A percentile compares a stretch with the other conserved stretches of the same genome.
phyloP scores from a whole-genome alignment of 371 early-diverging fungal genomes.

The Mortierella sp. region DNA sequence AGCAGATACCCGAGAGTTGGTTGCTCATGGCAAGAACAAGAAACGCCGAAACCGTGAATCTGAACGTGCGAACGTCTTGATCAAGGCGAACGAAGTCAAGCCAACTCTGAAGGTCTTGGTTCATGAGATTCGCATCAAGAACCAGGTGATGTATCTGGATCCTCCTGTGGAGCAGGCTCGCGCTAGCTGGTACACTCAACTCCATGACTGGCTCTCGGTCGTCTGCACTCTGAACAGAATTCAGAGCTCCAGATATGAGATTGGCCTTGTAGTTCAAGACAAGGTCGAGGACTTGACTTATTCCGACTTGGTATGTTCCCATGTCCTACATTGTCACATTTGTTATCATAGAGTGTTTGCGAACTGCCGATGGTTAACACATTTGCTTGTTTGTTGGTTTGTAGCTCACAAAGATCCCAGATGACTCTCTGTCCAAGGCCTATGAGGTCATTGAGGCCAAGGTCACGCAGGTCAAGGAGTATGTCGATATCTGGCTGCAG shows the following conservation, averaged over 20 bases:
- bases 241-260: constrained; percentile 93
- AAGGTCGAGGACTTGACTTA: constrained; percentile 69
- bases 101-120: constrained; percentile 73
- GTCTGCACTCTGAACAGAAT: constrained; percentile 83
- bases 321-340: too few species aligned
- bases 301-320: constrained; percentile 63
- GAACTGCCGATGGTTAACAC: not conserved
- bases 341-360: not conserved
- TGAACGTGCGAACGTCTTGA: constrained; percentile 50
- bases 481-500: constrained; percentile 95
- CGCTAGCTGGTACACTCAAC: constrained; percentile 86
- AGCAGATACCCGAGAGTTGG: constrained; percentile 56
- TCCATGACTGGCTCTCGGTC: constrained; percentile 92
- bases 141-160: constrained; percentile 96
- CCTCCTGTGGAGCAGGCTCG: constrained; percentile 97
- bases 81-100: constrained; percentile 62
- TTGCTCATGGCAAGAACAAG: constrained; percentile 58
- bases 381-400: not conserved
- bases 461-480: constrained; percentile 81
- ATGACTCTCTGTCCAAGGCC: constrained; percentile 75
- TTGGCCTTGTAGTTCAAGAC: constrained; percentile 73
- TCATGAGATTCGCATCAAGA: constrained; percentile 88
- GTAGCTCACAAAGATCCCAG: constrained; percentile 75
- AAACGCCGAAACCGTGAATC: constrained; percentile 55
- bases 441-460: constrained; percentile 89